phyloP scores from a whole-genome alignment of 23 red algal species.

The Agarophyton chilense region DNA sequence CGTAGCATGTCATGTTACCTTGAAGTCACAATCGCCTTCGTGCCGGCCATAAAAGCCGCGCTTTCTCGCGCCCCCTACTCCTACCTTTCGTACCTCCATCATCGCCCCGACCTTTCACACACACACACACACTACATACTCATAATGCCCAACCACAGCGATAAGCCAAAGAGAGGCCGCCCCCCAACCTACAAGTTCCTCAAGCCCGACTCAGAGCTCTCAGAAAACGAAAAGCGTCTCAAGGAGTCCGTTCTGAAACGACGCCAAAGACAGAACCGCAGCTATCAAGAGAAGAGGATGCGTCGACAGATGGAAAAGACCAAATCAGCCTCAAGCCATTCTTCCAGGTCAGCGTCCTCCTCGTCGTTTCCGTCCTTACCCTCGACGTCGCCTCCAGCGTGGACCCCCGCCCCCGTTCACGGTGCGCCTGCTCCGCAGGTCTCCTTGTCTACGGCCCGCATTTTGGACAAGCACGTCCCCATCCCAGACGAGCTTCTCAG shows the following conservation, averaged over 20 bases:
- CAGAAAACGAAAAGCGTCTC: slow-evolving; percentile 83
- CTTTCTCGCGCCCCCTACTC: too few species aligned
- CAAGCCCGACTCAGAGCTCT: slow-evolving; percentile 85
- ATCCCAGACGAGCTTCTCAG: slow-evolving; percentile 22
- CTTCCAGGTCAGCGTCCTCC: background rate
- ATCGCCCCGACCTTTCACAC: background rate
- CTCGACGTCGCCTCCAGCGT: background rate
- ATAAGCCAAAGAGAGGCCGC: slow-evolving; percentile 54
- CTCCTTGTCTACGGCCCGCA: background rate
- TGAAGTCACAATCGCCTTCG: too few species aligned
- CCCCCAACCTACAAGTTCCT: slow-evolving; percentile 83
- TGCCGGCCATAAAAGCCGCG: too few species aligned
- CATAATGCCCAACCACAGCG: background rate
- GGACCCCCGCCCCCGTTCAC: background rate
- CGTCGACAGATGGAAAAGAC: slow-evolving; percentile 35
- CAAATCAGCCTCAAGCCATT: background rate
- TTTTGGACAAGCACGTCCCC: background rate
- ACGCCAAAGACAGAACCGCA: slow-evolving; percentile 84
- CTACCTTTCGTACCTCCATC: background rate
- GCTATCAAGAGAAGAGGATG: slow-evolving; percentile 82
- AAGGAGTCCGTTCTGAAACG: slow-evolving; percentile 84
- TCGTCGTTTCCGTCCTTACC: background rate
- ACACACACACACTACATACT: background rate
- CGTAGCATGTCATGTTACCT: too few species aligned
- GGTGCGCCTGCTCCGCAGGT: background rate